Evolutionary conservation across 805 yeast genomes (phyloP), one percentile per base, ranked within the genome.

Genomic region (Pichia cephalocereana): DNA sequence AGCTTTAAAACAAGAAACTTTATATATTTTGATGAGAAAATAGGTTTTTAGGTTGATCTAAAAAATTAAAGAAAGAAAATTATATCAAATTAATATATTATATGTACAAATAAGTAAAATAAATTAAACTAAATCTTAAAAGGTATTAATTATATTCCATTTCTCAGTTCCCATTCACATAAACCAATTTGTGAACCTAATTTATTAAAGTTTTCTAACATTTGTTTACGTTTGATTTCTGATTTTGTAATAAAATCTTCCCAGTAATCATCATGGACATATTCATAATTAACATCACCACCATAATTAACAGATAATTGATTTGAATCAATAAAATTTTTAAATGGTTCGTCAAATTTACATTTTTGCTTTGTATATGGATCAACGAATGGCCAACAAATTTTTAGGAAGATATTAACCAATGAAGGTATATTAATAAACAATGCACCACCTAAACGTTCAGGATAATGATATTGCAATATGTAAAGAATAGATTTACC

Each of bases 381-480:
- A 65, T 93, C 99, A 56, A 93, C 95, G 66, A 93, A 93, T 3
- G 99, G 99, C 65, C 87, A 89, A 55, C 93, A 89, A 52, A 93
- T 70, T 69, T 89, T 93, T 57, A 93, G 71, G 60, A 93, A 93
- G 12, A 95, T 82, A 89, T 95, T 86, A 8, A 91, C 97, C 46
- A 89, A 69, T 77, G 91, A 82, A n/a, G 98, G 98, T 56, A 93
- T 88, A 66, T 93, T 91, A 51, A 95, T 85, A 50, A 93, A 75
- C 48, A 90, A 71, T 0, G 97, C 97, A 61, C 85, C 79, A 27
- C 99, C 99, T 51, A 93, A 74, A 58, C 99, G 78, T 64, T 93
- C 99, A 8, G 99, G 99, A 63, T 93, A 93, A 67, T 93, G 99
- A 38, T 95, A 89, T 68, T 93, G 99, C 58, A 93, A 70, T 60